A percentile compares a stretch with the other conserved stretches of the same genome.
phyloP scores from a whole-genome alignment of 768 basidiomycete species.

The Podaxis mareebaensis region DNA sequence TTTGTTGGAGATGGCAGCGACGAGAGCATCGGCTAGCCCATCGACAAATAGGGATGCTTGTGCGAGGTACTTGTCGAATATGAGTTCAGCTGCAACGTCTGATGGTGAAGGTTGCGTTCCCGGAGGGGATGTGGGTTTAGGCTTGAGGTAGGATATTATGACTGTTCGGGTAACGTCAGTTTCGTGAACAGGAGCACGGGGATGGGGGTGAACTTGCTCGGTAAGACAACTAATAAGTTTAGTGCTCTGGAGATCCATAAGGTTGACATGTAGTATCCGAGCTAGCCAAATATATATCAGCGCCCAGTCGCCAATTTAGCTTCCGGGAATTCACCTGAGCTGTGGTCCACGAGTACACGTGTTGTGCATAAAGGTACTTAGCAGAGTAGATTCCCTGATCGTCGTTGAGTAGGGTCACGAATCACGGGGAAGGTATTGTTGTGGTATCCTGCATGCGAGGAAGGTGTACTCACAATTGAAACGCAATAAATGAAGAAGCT shows the following conservation, averaged over 20 bases:
- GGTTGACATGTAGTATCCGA: constrained; percentile 76
- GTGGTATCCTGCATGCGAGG: background rate
- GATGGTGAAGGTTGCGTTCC: constrained; percentile 33
- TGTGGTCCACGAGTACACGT: constrained; percentile 69
- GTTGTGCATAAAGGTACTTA: constrained; percentile 79
- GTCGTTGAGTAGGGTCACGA: constrained; percentile 7
- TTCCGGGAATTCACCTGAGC: constrained; percentile 38
- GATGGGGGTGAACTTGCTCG: constrained; percentile 45
- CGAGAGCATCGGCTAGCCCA: constrained; percentile 60
- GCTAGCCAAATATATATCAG: constrained; percentile 29
- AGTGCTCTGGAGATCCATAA: constrained; percentile 65
- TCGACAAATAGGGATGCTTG: constrained; percentile 68
- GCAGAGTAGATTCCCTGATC: constrained; percentile 65
- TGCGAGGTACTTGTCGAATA: constrained; percentile 69
- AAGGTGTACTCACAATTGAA: constrained; percentile 52
- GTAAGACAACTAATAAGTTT: constrained; percentile 67
- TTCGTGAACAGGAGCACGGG: background rate
- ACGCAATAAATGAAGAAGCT: constrained; percentile 65
- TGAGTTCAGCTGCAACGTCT: constrained; percentile 58
- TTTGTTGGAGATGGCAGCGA: constrained; percentile 53
- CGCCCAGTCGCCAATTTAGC: background rate
- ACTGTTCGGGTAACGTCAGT: constrained; percentile 37
- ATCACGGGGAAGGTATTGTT: background rate
- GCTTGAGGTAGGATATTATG: constrained; percentile 62
- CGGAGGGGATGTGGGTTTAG: constrained; percentile 33